These are phyloP conservation scores for Discostella stelligera DNA, from an alignment of 352 stramenopile species.

Conservation along the genomic window DNA sequence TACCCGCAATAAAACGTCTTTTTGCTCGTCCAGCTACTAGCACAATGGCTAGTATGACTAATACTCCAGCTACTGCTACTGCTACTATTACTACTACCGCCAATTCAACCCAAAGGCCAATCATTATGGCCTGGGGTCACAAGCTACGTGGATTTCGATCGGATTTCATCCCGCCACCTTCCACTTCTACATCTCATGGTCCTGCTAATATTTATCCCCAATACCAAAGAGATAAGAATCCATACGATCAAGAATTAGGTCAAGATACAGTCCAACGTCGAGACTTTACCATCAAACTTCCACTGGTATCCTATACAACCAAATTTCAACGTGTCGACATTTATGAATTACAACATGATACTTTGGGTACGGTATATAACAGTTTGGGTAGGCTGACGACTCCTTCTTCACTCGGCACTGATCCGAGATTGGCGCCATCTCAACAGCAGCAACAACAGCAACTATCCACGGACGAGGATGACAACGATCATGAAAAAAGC, in stretches of 20 bases:
- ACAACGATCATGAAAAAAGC: slow-evolving; percentile 36
- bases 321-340: slow-evolving; percentile 66
- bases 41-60: too few species aligned
- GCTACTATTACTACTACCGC: slow-evolving; percentile 46
- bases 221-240: not conserved
- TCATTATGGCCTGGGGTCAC: slow-evolving; percentile 46
- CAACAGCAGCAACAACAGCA: not conserved
- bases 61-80: slow-evolving; percentile 22
- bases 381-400: not conserved
- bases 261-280: slow-evolving; percentile 30
- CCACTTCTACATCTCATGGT: not conserved
- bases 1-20: slow-evolving; percentile 25
- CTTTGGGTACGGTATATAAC: too few species aligned
- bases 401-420: too few species aligned
- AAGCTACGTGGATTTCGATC: slow-evolving; percentile 56
- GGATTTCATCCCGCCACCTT: not conserved
- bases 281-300: slow-evolving; percentile 44
- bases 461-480: slow-evolving; percentile 30
- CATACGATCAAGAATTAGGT: slow-evolving; percentile 28
- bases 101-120: slow-evolving; percentile 46
- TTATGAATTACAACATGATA: slow-evolving; percentile 43
- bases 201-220: too few species aligned
- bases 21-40: slow-evolving; percentile 58
- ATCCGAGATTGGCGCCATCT: too few species aligned
- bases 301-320: slow-evolving; percentile 44